Base-by-base conservation (phyloP, 345 rosid genomes). In the Eucalyptus leucophloia region DNA sequence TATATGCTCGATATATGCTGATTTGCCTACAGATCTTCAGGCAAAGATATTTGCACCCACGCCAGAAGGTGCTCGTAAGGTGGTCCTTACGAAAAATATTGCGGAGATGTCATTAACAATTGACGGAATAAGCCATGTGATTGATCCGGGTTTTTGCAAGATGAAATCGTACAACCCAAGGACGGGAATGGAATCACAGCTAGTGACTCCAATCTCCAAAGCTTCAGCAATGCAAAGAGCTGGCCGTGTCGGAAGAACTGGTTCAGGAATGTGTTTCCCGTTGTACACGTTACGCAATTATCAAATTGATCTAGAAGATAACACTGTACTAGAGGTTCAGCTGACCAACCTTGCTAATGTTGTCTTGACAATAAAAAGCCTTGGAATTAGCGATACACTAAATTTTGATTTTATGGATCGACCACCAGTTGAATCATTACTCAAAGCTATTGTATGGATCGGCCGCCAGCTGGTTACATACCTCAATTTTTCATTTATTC, bases 341-440 rank as follows among this genome's bases (percentile, higher is more conserved):
- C 93, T 98, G 87, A 98, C 99, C 28, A 97, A 97, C 91, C 97
- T 97, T 90, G 99, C 99, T 65, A 96, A 94, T 92, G 99, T 98
- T 89, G 98, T 97, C 44, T 98, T 98, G 83, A 90, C 95, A 88
- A 93, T 98, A 88, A 98, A 98, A 95, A 98, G 99, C 93, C 99
- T 98, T 91, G 99, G 99, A 65, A 98, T 98, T 91, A 96, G 95
- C 86, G 99, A 98, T 93, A 90, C 97, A 56, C 53, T 97, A 45
- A 94, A 96, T 93, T 98, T 98, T 91, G 99, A 98, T 91, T 98
- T 97, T 87, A 97, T 98, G 98, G 99, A 96, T 81, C 98, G 97
- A 87, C 99, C 98, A n/a, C 98, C 99, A 13, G 97, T 98, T 81
- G 99, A 97, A 94, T 98, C 99, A 86, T 93, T 98, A 90, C 93